phyloP scores from a whole-genome alignment of 1,139 yeast genomes.

The Lodderomyces elongisporus region DNA sequence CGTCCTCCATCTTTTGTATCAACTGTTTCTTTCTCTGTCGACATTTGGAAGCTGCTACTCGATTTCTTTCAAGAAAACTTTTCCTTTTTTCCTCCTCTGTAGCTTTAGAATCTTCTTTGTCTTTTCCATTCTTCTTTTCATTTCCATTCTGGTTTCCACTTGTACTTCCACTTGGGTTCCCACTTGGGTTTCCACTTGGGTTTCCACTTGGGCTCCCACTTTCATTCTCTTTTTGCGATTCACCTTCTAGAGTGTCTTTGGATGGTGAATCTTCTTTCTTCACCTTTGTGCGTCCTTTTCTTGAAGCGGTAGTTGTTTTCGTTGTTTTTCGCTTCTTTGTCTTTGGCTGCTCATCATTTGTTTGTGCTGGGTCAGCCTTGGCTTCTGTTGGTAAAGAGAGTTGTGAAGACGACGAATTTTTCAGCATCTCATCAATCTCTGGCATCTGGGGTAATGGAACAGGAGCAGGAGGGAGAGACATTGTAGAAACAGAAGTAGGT shows the following conservation, averaged over 20 bases:
- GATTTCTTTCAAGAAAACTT: slow-evolving; percentile 80
- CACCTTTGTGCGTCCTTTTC: no score
- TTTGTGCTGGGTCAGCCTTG: slow-evolving; percentile 9
- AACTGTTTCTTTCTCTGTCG: slow-evolving; percentile 91
- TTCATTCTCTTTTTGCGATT: slow-evolving; percentile 8
- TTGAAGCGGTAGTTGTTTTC: no score
- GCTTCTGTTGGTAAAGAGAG: no score
- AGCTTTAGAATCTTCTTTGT: slow-evolving; percentile 3
- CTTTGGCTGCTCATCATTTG: slow-evolving; percentile 6
- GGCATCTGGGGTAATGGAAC: no score
- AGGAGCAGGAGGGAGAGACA: no score
- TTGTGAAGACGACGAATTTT: no score
- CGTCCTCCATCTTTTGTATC: slow-evolving; percentile 77
- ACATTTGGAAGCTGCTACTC: slow-evolving; percentile 94
- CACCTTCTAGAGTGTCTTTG: no score
- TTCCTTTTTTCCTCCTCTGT: slow-evolving; percentile 57
- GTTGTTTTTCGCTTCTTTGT: slow-evolving; percentile 6
- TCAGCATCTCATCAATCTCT: no score
- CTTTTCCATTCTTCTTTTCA: slow-evolving; percentile 19
- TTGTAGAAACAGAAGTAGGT: no score
- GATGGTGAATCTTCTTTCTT: no score
- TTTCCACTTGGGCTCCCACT: slow-evolving; percentile 7
- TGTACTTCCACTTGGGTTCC: background rate
- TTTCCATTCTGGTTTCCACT: no score
- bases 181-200: slow-evolving; percentile 23